phyloP scores from a whole-genome alignment of 176 grass and related monocot species.

The Oryza meyeriana region DNA sequence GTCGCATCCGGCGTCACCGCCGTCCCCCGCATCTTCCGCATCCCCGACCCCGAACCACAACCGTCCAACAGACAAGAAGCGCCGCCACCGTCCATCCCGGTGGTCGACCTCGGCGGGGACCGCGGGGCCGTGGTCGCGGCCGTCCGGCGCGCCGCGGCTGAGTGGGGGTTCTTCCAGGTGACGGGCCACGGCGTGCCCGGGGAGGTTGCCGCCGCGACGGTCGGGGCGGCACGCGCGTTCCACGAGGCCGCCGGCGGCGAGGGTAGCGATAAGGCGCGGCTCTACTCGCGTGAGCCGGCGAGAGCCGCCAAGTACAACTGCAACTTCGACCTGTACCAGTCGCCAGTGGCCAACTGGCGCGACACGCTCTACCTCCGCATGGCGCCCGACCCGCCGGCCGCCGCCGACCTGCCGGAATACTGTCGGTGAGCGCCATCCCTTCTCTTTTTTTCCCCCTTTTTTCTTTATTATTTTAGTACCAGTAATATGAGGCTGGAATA shows the following conservation, averaged over 20 bases:
- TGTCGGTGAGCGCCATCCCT: conserved; percentile 26
- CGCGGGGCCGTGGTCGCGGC: neutral
- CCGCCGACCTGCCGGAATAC: conserved; percentile 36
- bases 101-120: conserved; percentile 33
- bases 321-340: conserved; percentile 59
- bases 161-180: conserved; percentile 69
- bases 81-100: neutral
- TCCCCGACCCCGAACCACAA: neutral
- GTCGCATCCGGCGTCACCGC: conserved; percentile 21
- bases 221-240: conserved; percentile 34
- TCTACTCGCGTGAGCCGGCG: conserved; percentile 52
- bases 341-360: conserved; percentile 48
- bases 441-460: neutral
- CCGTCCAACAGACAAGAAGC: no score
- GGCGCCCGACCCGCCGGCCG: conserved; percentile 46
- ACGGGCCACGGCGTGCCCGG: conserved; percentile 40
- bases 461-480: neutral
- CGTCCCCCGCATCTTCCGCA: conserved; percentile 53
- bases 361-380: conserved; percentile 59
- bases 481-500: neutral
- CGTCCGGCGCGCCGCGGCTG: conserved; percentile 13
- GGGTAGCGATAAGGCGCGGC: conserved; percentile 43
- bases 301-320: conserved; percentile 52
- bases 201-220: neutral
- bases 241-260: conserved; percentile 34